These are phyloP conservation scores for Nelumbo lutea DNA, from an alignment of 164 flowering plant genomes.

Conservation along the genomic window DNA sequence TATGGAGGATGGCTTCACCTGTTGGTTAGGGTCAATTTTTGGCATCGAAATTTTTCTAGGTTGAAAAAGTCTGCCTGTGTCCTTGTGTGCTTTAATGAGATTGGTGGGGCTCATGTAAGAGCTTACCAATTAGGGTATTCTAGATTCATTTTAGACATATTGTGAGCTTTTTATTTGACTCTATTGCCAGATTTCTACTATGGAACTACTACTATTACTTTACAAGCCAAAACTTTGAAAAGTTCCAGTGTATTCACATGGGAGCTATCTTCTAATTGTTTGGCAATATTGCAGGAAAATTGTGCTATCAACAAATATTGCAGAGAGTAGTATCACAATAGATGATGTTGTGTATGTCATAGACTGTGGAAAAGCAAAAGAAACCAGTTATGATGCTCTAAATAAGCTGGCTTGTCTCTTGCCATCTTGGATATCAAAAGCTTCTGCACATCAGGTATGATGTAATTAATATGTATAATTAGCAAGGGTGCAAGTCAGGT, in stretches of 20 bases:
- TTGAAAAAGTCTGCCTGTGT: no score
- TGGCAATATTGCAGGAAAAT: conserved; percentile 60
- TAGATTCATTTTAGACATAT: not conserved
- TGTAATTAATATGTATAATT: no score
- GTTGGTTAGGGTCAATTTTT: no score
- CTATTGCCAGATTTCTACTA: not conserved
- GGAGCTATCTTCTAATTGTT: not conserved
- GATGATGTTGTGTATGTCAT: conserved; percentile 95
- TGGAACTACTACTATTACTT: not conserved
- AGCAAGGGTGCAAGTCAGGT: no score
- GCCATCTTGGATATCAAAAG: conserved; percentile 99
- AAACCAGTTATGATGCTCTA: conserved; percentile 95
- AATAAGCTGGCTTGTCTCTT: conserved; percentile 89
- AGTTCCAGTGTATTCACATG: not conserved
- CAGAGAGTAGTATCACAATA: conserved; percentile 96
- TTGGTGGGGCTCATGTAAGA: no score
- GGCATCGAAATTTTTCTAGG: no score
- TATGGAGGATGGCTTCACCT: no score
- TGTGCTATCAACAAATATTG: conserved; percentile 93
- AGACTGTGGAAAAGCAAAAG: conserved; percentile 98
- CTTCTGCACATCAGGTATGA: conserved; percentile 94
- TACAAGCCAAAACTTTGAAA: not conserved
- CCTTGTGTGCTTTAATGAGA: no score
- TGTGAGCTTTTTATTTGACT: not conserved
- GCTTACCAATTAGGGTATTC: not conserved